Base-by-base conservation (phyloP, 306 rosid genomes). In the Rubus idaeus region DNA sequence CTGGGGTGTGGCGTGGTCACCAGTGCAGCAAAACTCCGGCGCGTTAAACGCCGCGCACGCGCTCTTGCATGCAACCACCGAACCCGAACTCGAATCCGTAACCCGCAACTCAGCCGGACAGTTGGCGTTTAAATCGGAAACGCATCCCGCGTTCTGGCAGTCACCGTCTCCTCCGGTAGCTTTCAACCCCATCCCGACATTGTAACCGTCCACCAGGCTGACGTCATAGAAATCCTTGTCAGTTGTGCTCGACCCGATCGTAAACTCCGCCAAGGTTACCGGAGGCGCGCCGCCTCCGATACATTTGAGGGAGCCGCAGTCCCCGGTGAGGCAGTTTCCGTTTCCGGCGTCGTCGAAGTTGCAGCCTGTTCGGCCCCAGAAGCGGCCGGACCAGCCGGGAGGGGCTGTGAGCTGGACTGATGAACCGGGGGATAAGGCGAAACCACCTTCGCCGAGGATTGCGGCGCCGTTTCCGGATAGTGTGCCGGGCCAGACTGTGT, bases 121-220 rank as follows among this genome's bases (percentile, higher is more conserved):
- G 73, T 11, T 39, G 0, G 69, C 70, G 58, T 92, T 92, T 52
- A 94, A 70, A 77, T 94, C 97, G 9, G 89, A 18, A 2, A 87
- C 84, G 40, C 98, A 94, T 1, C 98, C 98, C 0, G 98, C 96
- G 78, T 88, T 79, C 84, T 90, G 95, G 55, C 98, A 95, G 68
- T 92, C 96, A 12, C 98, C 98, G 57, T 73, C 82, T 37, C 97
- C 97, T 0, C 92, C 89, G 69, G 73, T 83, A 1, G 98, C 93
- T 80, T 61, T 44, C 40, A 95, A 88, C 0, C 97, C 91, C 85
- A 95, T 80, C 0, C 89, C 93, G 23, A 90, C 93, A 5, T 95
- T 95, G 91, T 92, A 95, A 47, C 98, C 98, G 83, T 91, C 97
- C 17, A 94, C 97, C 1, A 91, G 87, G 63, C 97, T 94, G 53